Percentiles rank a stretch among this genome's conserved stretches.
Conservation (phyloP, 306 rosid species). For the Pueraria montana region DNA sequence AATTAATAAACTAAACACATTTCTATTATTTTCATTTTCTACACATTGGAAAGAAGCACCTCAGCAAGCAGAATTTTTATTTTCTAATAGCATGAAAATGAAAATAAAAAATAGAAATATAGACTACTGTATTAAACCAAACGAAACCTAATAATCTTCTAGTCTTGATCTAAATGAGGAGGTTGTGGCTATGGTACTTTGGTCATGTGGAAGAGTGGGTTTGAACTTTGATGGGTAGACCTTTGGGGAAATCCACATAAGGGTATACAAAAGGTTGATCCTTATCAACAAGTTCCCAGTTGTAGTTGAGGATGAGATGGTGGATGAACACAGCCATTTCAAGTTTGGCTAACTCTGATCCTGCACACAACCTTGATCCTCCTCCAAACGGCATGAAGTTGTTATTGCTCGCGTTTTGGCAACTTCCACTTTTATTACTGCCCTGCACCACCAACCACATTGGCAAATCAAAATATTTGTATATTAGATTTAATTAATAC, state of each 20-base stretch:
- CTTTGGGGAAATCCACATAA: constrained; percentile 88
- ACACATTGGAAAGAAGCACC: background rate
- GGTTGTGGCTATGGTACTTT: background rate
- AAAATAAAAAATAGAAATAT: background rate
- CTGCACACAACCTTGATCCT: constrained; percentile 88
- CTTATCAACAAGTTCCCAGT: constrained; percentile 72
- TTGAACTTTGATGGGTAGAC: constrained; percentile 75
- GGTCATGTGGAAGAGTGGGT: constrained; percentile 45
- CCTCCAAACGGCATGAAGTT: constrained; percentile 92
- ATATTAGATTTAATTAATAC: too few relatives aligned
- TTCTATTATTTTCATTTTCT: background rate
- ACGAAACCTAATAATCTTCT: background rate
- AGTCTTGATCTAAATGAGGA: background rate
- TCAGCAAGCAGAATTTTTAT: background rate
- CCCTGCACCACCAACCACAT: constrained; percentile 53
- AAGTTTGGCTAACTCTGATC: constrained; percentile 89
- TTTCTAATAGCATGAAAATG: too few relatives aligned
- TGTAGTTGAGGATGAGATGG: constrained; percentile 81
- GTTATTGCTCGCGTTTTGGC: constrained; percentile 44
- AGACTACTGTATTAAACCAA: background rate
- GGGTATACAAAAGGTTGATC: constrained; percentile 83
- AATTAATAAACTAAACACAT: background rate
- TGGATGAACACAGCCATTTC: constrained; percentile 98
- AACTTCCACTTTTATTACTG: constrained; percentile 48
- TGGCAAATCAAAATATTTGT: too few relatives aligned